Conservation (phyloP, 148 eudicot genomes). For the Polygonum maritimum region DNA sequence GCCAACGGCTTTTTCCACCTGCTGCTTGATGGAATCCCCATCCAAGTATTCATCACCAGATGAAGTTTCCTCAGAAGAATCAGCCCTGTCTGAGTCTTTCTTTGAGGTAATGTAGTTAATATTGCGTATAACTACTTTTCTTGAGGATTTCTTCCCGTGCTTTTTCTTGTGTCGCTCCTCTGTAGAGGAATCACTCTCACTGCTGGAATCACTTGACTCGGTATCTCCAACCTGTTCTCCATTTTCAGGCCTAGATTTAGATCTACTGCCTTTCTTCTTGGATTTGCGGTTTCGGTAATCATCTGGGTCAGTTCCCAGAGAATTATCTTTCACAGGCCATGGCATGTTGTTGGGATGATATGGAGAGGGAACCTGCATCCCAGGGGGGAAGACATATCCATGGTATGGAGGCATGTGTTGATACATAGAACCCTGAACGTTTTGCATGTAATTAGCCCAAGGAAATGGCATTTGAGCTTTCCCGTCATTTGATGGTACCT, state of each 20-base stretch:
- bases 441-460: slow-evolving; percentile 58
- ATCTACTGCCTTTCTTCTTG: slow-evolving; percentile 37
- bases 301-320: slow-evolving; percentile 21
- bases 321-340: slow-evolving; percentile 44
- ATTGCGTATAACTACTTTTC: slow-evolving; percentile 69
- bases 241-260: slow-evolving; percentile 23
- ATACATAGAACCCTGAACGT: slow-evolving; percentile 45
- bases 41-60: slow-evolving; percentile 45
- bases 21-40: slow-evolving; percentile 43
- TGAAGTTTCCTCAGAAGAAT: slow-evolving; percentile 35
- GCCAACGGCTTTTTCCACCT: slow-evolving; percentile 60
- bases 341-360: slow-evolving; percentile 51
- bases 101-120: slow-evolving; percentile 65
- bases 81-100: slow-evolving; percentile 34
- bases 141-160: slow-evolving; percentile 46
- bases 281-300: slow-evolving; percentile 27
- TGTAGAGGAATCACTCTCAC: slow-evolving; percentile 35
- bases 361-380: slow-evolving; percentile 44
- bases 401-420: slow-evolving; percentile 64
- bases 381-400: slow-evolving; percentile 53
- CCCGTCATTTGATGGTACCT: slow-evolving; percentile 29
- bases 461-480: slow-evolving; percentile 41
- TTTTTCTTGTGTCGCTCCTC: slow-evolving; percentile 30
- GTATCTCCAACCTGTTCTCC: slow-evolving; percentile 21
- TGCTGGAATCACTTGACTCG: slow-evolving; percentile 39